These are phyloP conservation scores for Sanguinoderma infundibulare DNA, from an alignment of 1,284 basidiomycete genomes.

Conservation along the genomic window DNA sequence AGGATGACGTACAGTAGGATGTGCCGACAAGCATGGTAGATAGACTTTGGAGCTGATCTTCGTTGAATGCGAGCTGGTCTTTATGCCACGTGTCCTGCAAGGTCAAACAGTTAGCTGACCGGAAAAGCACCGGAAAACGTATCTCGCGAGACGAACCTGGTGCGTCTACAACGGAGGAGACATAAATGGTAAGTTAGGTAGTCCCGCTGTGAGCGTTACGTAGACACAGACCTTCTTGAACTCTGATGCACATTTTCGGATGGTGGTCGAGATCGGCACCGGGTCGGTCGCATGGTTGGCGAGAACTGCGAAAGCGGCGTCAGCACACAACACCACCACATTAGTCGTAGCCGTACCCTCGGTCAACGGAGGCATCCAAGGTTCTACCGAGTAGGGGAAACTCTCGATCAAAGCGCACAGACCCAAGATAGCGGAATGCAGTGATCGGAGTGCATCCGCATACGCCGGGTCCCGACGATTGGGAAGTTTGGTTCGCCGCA, in stretches of 20 bases:
- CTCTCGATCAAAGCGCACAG: constrained; percentile 85
- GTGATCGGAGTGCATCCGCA: constrained; percentile 70
- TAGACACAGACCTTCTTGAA: constrained; percentile 75
- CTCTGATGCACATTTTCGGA: constrained; percentile 87
- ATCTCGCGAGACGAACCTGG: constrained; percentile 49
- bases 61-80: constrained; percentile 88
- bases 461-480: constrained; percentile 75
- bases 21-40: constrained; percentile 91
- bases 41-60: constrained; percentile 87
- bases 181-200: constrained; percentile 18
- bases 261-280: constrained; percentile 90
- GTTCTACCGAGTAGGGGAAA: constrained; percentile 78
- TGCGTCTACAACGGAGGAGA: constrained; percentile 55
- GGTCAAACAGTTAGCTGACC: constrained; percentile 1
- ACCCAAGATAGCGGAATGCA: constrained; percentile 92
- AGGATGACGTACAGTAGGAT: constrained; percentile 75
- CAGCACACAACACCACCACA: not conserved
- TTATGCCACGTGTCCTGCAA: constrained; percentile 88
- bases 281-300: constrained; percentile 89
- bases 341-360: constrained; percentile 53
- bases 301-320: constrained; percentile 52
- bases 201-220: constrained; percentile 22
- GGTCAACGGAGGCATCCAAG: constrained; percentile 79
- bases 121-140: not conserved
- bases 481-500: constrained; percentile 71